Conservation (phyloP, 2,329 filamentous ascomycete species). For the Cordyceps militaris region DNA sequence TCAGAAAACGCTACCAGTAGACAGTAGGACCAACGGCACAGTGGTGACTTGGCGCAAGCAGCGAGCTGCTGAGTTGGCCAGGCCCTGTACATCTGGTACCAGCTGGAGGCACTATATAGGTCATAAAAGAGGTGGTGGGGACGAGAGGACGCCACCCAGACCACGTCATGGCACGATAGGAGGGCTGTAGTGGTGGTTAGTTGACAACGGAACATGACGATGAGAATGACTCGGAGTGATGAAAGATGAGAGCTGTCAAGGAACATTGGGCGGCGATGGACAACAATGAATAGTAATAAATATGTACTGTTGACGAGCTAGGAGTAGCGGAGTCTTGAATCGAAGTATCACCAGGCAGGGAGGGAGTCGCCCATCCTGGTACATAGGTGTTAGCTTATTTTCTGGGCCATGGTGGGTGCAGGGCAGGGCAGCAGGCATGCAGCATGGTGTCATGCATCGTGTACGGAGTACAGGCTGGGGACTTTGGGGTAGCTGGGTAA, state of each 20-base stretch:
- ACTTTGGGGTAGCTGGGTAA: not conserved
- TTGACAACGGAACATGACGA: not conserved
- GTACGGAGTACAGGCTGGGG: not conserved
- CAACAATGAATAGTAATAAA: not conserved
- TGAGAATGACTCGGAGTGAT: not conserved
- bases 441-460: not conserved
- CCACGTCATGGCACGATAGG: not conserved
- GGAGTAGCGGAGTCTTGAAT: not conserved
- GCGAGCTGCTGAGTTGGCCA: no score
- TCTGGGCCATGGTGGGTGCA: not conserved
- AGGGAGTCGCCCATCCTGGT: not conserved
- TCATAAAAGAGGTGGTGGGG: no score
- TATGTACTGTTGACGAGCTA: not conserved
- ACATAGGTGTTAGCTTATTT: not conserved
- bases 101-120: no score
- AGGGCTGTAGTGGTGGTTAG: not conserved
- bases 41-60: not conserved
- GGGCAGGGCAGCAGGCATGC: not conserved
- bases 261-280: not conserved
- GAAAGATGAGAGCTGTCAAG: not conserved
- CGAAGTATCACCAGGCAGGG: not conserved
- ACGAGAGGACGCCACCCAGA: not conserved
- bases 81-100: no score
- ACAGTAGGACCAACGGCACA: not conserved
- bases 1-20: not conserved